Evolutionary conservation across 1,284 basidiomycete genomes (phyloP).

Genomic region (Nidula niveotomentosa): DNA sequence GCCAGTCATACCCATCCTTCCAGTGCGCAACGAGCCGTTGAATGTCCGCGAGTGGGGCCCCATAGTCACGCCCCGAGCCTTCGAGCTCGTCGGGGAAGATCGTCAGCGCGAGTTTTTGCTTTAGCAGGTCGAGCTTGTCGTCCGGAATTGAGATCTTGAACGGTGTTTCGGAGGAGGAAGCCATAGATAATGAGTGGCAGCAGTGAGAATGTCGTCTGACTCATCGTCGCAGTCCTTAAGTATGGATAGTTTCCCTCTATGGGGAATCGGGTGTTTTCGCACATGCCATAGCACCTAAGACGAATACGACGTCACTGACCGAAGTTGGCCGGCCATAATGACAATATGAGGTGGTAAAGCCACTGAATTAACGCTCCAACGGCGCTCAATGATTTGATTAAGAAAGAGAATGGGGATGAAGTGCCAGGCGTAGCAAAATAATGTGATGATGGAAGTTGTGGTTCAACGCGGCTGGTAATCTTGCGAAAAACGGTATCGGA

Average conservation of each 20-base stretch:
- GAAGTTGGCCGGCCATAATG: too few species aligned
- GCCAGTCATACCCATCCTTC: constrained; percentile 47
- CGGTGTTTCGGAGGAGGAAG: constrained; percentile 22
- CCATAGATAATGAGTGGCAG: not conserved
- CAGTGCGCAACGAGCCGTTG: constrained; percentile 38
- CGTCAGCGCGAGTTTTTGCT: constrained; percentile 37
- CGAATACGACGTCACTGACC: too few species aligned
- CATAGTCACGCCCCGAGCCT: constrained; percentile 41
- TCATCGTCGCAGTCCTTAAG: not conserved
- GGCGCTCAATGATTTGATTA: too few species aligned
- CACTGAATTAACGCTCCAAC: too few species aligned
- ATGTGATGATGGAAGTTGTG: too few species aligned
- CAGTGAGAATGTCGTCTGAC: not conserved
- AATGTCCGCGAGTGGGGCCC: constrained; percentile 42
- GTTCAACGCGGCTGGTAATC: too few species aligned
- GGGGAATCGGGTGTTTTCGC: not conserved
- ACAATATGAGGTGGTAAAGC: too few species aligned
- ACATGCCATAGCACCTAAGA: not conserved
- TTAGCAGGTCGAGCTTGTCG: constrained; percentile 27
- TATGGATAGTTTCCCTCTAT: not conserved
- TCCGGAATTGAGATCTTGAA: constrained; percentile 41
- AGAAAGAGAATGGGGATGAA: too few species aligned
- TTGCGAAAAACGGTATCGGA: too few species aligned
- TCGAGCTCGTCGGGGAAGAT: constrained; percentile 46
- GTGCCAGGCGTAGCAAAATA: too few species aligned